phyloP scores from a whole-genome alignment of 2,329 filamentous ascomycete species.

The Chaetomium olivaceum region DNA sequence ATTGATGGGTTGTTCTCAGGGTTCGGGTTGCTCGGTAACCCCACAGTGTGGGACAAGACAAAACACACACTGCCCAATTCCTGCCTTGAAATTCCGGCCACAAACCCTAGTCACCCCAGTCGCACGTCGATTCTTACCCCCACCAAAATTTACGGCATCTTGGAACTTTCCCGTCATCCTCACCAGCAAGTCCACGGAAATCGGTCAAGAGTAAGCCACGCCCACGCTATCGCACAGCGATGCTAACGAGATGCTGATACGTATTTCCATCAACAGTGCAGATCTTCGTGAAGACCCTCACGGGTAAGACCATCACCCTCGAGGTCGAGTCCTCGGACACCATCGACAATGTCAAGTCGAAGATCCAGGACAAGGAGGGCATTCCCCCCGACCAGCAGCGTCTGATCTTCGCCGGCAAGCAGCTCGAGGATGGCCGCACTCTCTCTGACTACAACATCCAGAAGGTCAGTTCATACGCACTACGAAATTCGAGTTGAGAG shows the following conservation, averaged over 20 bases:
- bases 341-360: constrained; percentile 99
- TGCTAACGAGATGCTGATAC: constrained; percentile 33
- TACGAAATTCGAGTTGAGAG: constrained; percentile 8
- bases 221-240: constrained; percentile 17
- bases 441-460: constrained; percentile 99
- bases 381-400: constrained; percentile 98
- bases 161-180: constrained; percentile 42
- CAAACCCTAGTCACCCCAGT: constrained; percentile 30
- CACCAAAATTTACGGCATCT: constrained; percentile 46
- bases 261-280: constrained; percentile 29
- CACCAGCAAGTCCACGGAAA: constrained; percentile 47
- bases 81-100: constrained; percentile 26
- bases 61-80: constrained; percentile 9
- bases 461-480: constrained; percentile 65
- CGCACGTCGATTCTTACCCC: constrained; percentile 34
- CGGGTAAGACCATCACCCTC: constrained; percentile 99
- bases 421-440: constrained; percentile 97
- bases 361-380: constrained; percentile 99
- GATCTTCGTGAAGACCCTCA: constrained; percentile 99
- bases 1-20: background rate
- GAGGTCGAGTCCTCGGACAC: constrained; percentile 99
- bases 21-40: constrained; percentile 3
- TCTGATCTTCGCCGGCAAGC: constrained; percentile 98
- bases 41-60: background rate
- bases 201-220: constrained; percentile 59